phyloP scores from a whole-genome alignment of 2,329 filamentous ascomycete species.

The Epichloe hybrida region DNA sequence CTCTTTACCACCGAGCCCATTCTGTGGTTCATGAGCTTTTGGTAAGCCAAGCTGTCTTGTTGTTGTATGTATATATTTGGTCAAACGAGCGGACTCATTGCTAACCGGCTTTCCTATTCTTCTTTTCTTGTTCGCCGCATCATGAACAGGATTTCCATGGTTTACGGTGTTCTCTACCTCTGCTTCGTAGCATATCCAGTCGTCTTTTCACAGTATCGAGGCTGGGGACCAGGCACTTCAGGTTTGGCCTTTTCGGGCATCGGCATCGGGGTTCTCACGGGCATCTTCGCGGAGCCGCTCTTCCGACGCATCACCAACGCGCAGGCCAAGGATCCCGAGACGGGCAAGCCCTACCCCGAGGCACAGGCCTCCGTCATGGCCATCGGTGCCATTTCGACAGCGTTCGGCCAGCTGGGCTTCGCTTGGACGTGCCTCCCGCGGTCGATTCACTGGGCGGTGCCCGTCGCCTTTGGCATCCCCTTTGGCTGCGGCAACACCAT shows the following conservation, averaged over 20 bases:
- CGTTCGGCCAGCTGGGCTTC: conserved; percentile 72
- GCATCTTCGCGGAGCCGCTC: conserved; percentile 53
- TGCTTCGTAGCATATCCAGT: conserved; percentile 87
- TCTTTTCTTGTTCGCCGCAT: no score
- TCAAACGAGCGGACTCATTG: neutral
- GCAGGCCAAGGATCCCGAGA: conserved; percentile 61
- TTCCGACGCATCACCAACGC: conserved; percentile 65
- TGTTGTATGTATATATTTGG: neutral
- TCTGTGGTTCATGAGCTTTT: conserved; percentile 51
- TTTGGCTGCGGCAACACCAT: conserved; percentile 67
- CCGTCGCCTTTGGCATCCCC: conserved; percentile 64
- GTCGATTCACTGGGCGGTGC: conserved; percentile 68
- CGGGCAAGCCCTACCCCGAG: conserved; percentile 62
- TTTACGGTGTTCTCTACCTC: conserved; percentile 79
- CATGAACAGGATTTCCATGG: conserved; percentile 52
- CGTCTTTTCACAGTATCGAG: conserved; percentile 60
- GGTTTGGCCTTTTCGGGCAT: conserved; percentile 69
- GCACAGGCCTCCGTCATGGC: conserved; percentile 70
- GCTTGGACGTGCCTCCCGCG: conserved; percentile 73
- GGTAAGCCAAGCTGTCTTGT: conserved; percentile 30
- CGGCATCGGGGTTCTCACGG: conserved; percentile 47
- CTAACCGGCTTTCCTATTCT: no score
- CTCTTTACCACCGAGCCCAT: conserved; percentile 76
- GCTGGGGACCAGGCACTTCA: conserved; percentile 60
- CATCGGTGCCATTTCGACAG: conserved; percentile 59